Evolutionary conservation across 345 rosid genomes (phyloP).

Genomic region (Gossypium arboreum): DNA sequence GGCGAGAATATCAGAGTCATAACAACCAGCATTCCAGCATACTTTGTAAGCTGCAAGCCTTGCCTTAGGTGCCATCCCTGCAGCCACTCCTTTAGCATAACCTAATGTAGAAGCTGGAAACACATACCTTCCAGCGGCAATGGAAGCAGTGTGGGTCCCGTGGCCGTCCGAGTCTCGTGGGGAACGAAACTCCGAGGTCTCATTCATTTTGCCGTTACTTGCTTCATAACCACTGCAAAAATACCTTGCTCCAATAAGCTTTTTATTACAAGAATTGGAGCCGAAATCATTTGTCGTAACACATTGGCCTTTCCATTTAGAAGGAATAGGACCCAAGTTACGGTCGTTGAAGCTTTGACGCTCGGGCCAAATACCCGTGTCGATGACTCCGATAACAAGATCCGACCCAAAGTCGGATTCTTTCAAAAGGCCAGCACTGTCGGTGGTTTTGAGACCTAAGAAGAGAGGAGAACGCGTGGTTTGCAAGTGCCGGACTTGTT

Average conservation of each 20-base stretch:
- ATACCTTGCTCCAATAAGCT: slow-evolving; percentile 79
- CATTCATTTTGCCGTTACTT: slow-evolving; percentile 64
- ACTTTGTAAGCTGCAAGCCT: slow-evolving; percentile 84
- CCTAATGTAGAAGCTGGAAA: slow-evolving; percentile 79
- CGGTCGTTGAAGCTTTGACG: slow-evolving; percentile 79
- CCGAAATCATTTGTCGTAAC: slow-evolving; percentile 38
- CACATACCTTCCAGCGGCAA: slow-evolving; percentile 72
- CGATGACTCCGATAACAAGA: slow-evolving; percentile 84
- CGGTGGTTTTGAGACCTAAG: slow-evolving; percentile 65
- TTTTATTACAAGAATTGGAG: slow-evolving; percentile 52
- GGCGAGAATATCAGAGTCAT: slow-evolving; percentile 83
- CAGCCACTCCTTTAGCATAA: slow-evolving; percentile 78
- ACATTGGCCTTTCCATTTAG: slow-evolving; percentile 83
- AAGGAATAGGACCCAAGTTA: slow-evolving; percentile 64
- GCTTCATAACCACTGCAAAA: slow-evolving; percentile 85
- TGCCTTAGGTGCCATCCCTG: slow-evolving; percentile 95
- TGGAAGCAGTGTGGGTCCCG: slow-evolving; percentile 88
- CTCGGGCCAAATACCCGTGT: slow-evolving; percentile 96
- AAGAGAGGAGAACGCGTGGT: slow-evolving; percentile 96
- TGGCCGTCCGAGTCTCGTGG: slow-evolving; percentile 90
- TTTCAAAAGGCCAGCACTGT: slow-evolving; percentile 65
- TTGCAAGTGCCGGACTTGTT: slow-evolving; percentile 63
- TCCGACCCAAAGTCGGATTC: slow-evolving; percentile 95
- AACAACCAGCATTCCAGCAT: slow-evolving; percentile 93
- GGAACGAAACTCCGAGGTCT: slow-evolving; percentile 62